Evolutionary conservation across 192 early-diverging fungal species (phyloP).

Genomic region (Rhizoclosmatium globosum): DNA sequence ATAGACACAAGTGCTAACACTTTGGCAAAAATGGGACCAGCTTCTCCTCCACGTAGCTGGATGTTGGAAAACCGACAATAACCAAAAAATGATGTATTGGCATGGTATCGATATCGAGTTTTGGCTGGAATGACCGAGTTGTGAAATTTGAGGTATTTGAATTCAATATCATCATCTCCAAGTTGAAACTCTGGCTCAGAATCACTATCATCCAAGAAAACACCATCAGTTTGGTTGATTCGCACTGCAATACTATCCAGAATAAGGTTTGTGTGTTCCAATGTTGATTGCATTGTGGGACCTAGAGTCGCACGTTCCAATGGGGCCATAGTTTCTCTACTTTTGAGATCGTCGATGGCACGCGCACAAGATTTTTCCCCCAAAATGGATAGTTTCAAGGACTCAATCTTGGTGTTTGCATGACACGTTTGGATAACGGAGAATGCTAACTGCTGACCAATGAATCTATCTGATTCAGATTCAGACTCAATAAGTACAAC

Average conservation of each 20-base stretch:
- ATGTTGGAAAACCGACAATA: background rate
- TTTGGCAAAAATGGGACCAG: background rate
- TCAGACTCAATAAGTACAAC: background rate
- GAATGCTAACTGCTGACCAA: background rate
- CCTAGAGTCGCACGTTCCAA: background rate
- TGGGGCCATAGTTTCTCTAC: background rate
- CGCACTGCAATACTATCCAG: background rate
- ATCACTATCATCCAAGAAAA: background rate
- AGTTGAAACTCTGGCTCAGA: background rate
- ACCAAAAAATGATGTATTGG: background rate
- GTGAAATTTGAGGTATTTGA: background rate
- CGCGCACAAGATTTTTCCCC: background rate
- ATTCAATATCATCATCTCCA: background rate
- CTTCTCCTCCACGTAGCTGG: background rate
- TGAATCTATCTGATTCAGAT: background rate
- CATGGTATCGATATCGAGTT: background rate
- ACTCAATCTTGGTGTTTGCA: background rate
- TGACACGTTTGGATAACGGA: background rate
- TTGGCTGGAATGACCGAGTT: background rate
- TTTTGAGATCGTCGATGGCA: background rate
- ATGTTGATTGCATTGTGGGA: background rate
- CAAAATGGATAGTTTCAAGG: background rate
- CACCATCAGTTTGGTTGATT: background rate
- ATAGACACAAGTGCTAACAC: background rate
- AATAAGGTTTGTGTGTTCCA: background rate